Base-by-base conservation (phyloP, 2,329 filamentous ascomycete genomes). In the Exophiala dermatitidis region DNA sequence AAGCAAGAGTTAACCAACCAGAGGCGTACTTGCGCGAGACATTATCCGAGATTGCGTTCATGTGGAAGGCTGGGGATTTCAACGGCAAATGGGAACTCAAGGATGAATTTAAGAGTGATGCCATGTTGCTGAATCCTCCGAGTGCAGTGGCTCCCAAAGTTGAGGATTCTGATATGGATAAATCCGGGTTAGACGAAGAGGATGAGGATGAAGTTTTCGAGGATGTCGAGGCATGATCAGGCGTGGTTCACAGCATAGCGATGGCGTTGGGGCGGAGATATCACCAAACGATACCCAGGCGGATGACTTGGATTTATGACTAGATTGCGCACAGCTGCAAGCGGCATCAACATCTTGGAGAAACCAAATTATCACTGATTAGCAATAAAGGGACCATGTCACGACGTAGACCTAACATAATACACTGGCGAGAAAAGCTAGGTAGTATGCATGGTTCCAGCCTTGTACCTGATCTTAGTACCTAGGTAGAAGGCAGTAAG, bases 21-120 rank as follows among this genome's bases (percentile, higher is more conserved):
- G 93, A 97, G 68, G 84, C 86, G n/a, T 97, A 90, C 69, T 80
- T 98, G 57, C 89, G 91, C 50, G 82, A 93, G 67, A 85, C 84
- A 0, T 73, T 98, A 61, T 86, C 90, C 8, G 58, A 62, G 26
- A 61, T 64, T 30, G 62, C 61, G 4, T 56, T 58, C 37, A 60
- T 63, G 60, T 60, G 58, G 50, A 58, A 58, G 31, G 46, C 54
- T 4, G 62, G 62, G 34, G 62, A 64, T 46, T 62, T 61, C 50
- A 62, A 62, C 28, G 62, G 62, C 46, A 64, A 64, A 41, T 64
- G 62, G 62, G 62, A 63, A 46, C 50, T 64, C 37, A 63, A 72
- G 65, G 46, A 65, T 60, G 45, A 72, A 65, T 33, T 65, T 64
- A 40, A 69, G 61, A 28, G 68, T 65, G 2, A 68, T 66, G 33